Percentiles rank a stretch among this genome's conserved stretches.
Conservation (phyloP, 108 stramenopile genomes). For the Nannochloropsis oceanica region DNA sequence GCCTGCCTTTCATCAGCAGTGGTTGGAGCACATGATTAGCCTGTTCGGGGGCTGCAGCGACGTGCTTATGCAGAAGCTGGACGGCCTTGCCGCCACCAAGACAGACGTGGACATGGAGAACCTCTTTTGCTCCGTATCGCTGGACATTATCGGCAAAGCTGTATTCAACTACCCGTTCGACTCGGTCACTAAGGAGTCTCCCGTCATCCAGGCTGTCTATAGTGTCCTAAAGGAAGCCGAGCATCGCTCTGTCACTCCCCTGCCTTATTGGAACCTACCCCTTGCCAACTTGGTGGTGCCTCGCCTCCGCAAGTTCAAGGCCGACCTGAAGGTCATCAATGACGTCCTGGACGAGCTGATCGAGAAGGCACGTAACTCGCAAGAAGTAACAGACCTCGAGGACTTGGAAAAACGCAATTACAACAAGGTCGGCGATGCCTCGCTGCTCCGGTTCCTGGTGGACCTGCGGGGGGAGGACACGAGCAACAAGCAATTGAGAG, state of each 20-base stretch:
- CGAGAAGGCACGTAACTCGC: slow-evolving; percentile 52
- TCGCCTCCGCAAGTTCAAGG: slow-evolving; percentile 61
- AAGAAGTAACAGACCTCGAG: slow-evolving; percentile 68
- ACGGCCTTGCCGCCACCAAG: slow-evolving; percentile 39
- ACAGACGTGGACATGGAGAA: slow-evolving; percentile 72
- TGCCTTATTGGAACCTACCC: slow-evolving; percentile 88
- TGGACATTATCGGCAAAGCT: slow-evolving; percentile 77
- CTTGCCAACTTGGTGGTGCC: slow-evolving; percentile 74
- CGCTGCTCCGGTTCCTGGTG: slow-evolving; percentile 76
- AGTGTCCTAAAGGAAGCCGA: slow-evolving; percentile 78
- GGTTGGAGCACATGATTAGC: slow-evolving; percentile 80
- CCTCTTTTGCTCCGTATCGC: slow-evolving; percentile 65
- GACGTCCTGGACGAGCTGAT: slow-evolving; percentile 73
- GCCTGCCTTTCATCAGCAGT: slow-evolving; percentile 89
- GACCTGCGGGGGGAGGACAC: slow-evolving; percentile 67
- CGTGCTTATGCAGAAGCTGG: slow-evolving; percentile 41
- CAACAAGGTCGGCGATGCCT: slow-evolving; percentile 34
- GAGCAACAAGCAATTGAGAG: slow-evolving; percentile 67
- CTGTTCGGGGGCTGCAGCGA: slow-evolving; percentile 69
- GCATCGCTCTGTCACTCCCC: slow-evolving; percentile 79
- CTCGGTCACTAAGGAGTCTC: slow-evolving; percentile 49
- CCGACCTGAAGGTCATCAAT: slow-evolving; percentile 67
- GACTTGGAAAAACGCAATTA: slow-evolving; percentile 72
- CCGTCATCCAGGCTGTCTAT: slow-evolving; percentile 77
- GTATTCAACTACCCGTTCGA: slow-evolving; percentile 93